phyloP scores from a whole-genome alignment of 805 yeast species.

The Monosporozyma solicola region DNA sequence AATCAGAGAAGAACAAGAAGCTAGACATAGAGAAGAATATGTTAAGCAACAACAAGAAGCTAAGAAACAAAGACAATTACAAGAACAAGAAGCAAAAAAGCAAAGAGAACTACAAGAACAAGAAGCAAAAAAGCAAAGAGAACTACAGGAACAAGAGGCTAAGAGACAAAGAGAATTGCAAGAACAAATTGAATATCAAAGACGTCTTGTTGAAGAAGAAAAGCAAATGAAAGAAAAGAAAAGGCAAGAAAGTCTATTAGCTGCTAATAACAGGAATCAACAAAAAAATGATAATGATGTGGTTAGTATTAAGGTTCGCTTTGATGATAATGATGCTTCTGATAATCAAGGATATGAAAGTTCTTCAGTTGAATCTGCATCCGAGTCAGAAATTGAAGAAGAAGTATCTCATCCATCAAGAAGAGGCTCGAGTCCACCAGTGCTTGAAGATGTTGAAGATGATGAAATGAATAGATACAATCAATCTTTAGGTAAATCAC shows the following conservation, averaged over 20 bases:
- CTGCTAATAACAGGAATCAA: not conserved
- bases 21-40: not conserved
- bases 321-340: not conserved
- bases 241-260: not conserved
- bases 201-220: conserved; percentile 9
- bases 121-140: not conserved
- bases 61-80: too few species aligned
- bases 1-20: not conserved
- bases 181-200: conserved; percentile 9
- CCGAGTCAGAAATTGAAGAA: not conserved
- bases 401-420: conserved; percentile 1
- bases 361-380: not conserved
- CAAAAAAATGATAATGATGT: not conserved
- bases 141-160: conserved; percentile 1
- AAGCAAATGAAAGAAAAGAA: conserved; percentile 4
- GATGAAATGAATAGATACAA: conserved; percentile 25
- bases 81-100: too few species aligned
- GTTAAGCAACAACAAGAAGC: not conserved
- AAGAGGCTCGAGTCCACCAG: conserved; percentile 13
- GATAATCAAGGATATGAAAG: not conserved
- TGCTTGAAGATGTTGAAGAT: conserved; percentile 29
- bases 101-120: too few species aligned
- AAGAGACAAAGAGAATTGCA: conserved; percentile 2
- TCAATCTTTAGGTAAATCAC: conserved; percentile 16
- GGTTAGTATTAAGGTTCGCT: not conserved